Evolutionary conservation across 2,329 filamentous ascomycete genomes (phyloP).

Genomic region (Magnaporthiopsis incrustans): DNA sequence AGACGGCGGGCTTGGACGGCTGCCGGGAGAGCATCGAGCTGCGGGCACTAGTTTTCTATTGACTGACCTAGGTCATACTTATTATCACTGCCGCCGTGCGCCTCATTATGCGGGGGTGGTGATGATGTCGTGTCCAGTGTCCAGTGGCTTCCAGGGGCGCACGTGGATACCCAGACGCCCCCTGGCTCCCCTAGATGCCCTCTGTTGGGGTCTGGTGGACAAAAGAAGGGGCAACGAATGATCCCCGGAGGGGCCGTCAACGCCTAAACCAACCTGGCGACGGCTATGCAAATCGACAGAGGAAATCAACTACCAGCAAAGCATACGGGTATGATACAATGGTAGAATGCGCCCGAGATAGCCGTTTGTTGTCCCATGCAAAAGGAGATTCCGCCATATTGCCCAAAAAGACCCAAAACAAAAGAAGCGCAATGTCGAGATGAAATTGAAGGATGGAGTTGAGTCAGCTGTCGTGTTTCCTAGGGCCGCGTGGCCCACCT

Average conservation of each 20-base stretch:
- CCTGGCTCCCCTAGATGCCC: not conserved
- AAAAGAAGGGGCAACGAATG: not conserved
- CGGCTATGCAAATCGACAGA: not conserved
- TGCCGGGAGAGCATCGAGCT: slow-evolving; percentile 49
- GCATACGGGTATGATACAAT: not conserved
- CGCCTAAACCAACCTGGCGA: not conserved
- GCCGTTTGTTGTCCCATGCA: not conserved
- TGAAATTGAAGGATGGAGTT: not conserved
- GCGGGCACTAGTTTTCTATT: slow-evolving; percentile 41
- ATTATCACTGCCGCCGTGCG: not conserved
- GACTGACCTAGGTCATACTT: not conserved
- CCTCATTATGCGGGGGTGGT: no score
- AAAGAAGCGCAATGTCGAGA: not conserved
- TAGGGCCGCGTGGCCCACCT: not conserved
- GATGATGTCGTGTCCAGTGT: not conserved
- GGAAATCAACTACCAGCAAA: not conserved
- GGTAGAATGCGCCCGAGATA: not conserved
- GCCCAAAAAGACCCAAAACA: not conserved
- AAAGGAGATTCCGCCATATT: not conserved
- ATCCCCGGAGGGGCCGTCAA: not conserved
- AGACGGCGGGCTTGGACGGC: slow-evolving; percentile 21
- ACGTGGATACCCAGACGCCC: not conserved
- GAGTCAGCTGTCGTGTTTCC: not conserved
- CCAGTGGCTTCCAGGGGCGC: no score
- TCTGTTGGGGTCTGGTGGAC: no score